Evolutionary conservation across 371 early-diverging fungal genomes (phyloP).

Genomic region (Zychaea mexicana): DNA sequence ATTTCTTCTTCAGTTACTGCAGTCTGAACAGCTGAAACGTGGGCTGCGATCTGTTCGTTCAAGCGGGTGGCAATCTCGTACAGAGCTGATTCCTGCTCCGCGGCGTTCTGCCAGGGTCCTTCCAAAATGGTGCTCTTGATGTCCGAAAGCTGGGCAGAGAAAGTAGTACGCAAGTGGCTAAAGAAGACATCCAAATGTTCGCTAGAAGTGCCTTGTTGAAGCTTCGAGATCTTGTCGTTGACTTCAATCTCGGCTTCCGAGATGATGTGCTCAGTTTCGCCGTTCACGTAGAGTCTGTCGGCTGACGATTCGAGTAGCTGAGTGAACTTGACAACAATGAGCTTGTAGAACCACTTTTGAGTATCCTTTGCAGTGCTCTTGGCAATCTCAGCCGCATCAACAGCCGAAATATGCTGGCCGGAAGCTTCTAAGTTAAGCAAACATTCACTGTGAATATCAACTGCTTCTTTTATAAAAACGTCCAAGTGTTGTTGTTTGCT

Average conservation of each 20-base stretch:
- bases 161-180: conserved; percentile 28
- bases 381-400: not conserved
- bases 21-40: conserved; percentile 3
- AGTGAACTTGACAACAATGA: conserved; percentile 8
- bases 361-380: conserved; percentile 10
- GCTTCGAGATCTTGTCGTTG: conserved; percentile 4
- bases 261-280: conserved; percentile 20
- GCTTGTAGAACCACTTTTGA: conserved; percentile 6
- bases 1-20: conserved; percentile 1
- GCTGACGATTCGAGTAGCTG: conserved; percentile 18
- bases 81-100: conserved; percentile 17
- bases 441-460: not conserved
- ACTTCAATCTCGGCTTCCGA: conserved; percentile 32
- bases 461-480: not conserved
- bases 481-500: not conserved
- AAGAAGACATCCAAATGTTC: conserved; percentile 36
- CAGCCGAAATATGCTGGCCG: not conserved
- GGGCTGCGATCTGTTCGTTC: not conserved
- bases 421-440: not conserved
- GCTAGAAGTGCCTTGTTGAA: conserved; percentile 17
- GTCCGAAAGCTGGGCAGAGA: conserved; percentile 22
- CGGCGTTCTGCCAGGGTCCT: conserved; percentile 21
- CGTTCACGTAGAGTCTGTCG: conserved; percentile 23
- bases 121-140: conserved; percentile 26
- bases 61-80: not conserved